Evolutionary conservation across 257 asterid genomes (phyloP).

Genomic region (Lycium ferocissimum): DNA sequence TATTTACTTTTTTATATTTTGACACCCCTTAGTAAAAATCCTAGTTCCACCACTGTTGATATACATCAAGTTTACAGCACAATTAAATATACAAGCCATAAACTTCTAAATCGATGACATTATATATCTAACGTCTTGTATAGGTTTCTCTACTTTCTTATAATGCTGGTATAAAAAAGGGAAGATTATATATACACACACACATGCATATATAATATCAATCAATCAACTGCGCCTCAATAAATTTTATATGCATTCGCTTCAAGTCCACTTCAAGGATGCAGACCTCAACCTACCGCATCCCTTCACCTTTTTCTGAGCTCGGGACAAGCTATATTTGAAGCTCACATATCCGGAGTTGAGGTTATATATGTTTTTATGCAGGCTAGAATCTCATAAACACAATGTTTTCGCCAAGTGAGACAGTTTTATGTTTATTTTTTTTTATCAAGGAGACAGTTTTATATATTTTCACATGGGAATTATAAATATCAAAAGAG

Average conservation of each 20-base stretch:
- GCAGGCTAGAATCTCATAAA: not conserved
- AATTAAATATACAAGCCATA: not conserved
- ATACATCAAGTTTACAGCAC: slow-evolving; percentile 5
- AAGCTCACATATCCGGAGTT: not conserved
- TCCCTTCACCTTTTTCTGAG: not conserved
- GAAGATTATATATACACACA: not conserved
- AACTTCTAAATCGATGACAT: not conserved
- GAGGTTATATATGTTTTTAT: not conserved
- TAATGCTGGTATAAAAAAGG: not conserved
- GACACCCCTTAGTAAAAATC: no score
- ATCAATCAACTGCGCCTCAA: not conserved
- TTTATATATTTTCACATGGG: not conserved
- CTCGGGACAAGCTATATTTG: not conserved
- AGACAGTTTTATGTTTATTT: not conserved
- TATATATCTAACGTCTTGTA: slow-evolving; percentile 18
- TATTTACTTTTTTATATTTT: no score
- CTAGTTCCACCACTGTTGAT: no score
- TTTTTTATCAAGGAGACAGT: not conserved
- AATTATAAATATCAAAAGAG: slow-evolving; percentile 9
- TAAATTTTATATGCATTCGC: not conserved
- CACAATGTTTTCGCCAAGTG: not conserved
- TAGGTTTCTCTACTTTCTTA: slow-evolving; percentile 1
- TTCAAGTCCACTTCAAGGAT: not conserved
- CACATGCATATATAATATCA: no score
- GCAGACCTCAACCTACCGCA: not conserved